Percentiles rank a stretch among this genome's conserved stretches.
These are phyloP conservation scores for Metrosideros polymorpha DNA, from an alignment of 441 rosid species.

Conservation along the genomic window DNA sequence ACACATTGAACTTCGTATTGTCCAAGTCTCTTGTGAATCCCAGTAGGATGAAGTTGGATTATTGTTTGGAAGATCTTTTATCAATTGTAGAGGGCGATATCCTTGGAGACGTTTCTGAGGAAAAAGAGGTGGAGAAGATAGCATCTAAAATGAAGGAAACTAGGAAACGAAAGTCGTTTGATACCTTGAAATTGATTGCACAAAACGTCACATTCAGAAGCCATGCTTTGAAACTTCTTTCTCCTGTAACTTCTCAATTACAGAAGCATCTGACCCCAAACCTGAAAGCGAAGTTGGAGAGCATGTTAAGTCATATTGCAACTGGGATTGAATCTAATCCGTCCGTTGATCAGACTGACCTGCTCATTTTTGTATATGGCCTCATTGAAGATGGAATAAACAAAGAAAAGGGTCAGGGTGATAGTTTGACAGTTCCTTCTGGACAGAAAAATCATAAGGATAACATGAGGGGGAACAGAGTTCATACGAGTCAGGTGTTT, in stretches of 20 bases:
- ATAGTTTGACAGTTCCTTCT: slow-evolving; percentile 15
- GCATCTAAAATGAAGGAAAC: slow-evolving; percentile 95
- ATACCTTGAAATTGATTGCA: slow-evolving; percentile 72
- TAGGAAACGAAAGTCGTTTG: slow-evolving; percentile 57
- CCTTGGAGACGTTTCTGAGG: slow-evolving; percentile 90
- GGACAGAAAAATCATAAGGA: slow-evolving; percentile 14
- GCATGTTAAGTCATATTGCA: slow-evolving; percentile 65
- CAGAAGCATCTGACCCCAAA: slow-evolving; percentile 66
- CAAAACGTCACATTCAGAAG: slow-evolving; percentile 62
- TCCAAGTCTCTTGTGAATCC: slow-evolving; percentile 41
- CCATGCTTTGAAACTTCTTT: slow-evolving; percentile 61
- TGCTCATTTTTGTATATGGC: slow-evolving; percentile 59
- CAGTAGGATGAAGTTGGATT: slow-evolving; percentile 56
- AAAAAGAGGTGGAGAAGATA: slow-evolving; percentile 83
- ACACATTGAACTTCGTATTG: slow-evolving; percentile 58
- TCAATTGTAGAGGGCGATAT: slow-evolving; percentile 66
- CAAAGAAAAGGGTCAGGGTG: slow-evolving; percentile 33
- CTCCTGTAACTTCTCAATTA: slow-evolving; percentile 50
- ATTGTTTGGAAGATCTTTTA: slow-evolving; percentile 78
- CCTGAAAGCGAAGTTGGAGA: slow-evolving; percentile 58
- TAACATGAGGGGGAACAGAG: slow-evolving; percentile 19
- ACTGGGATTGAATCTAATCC: slow-evolving; percentile 81
- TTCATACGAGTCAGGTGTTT: slow-evolving; percentile 16
- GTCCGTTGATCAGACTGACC: slow-evolving; percentile 75
- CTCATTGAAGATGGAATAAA: slow-evolving; percentile 52